A percentile compares a stretch with the other conserved stretches of the same genome.
Evolutionary conservation across 768 basidiomycete species (phyloP).

Genomic region (Amanita phalloides): DNA sequence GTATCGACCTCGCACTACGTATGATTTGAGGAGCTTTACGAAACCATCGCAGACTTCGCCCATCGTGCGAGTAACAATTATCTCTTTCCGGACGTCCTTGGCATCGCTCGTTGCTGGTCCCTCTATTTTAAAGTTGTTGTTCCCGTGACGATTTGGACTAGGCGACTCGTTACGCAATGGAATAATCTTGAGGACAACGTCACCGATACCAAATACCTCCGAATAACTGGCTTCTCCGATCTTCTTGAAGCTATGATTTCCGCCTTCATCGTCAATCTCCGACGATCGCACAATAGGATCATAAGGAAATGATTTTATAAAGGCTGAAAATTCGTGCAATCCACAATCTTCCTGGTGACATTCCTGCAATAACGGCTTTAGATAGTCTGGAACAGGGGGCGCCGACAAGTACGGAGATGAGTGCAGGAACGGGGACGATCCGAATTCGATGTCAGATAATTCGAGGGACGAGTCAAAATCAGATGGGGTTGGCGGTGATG

Average conservation of each 20-base stretch:
- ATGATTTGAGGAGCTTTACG: slow-evolving; percentile 70
- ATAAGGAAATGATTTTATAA: slow-evolving; percentile 71
- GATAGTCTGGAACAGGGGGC: slow-evolving; percentile 37
- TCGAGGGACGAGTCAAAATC: slow-evolving; percentile 47
- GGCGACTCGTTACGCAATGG: slow-evolving; percentile 52
- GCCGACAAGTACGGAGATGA: slow-evolving; percentile 12
- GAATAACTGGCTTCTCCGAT: slow-evolving; percentile 96
- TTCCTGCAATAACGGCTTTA: slow-evolving; percentile 56
- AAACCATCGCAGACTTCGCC: slow-evolving; percentile 72
- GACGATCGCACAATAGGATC: slow-evolving; percentile 48
- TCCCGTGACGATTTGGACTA: slow-evolving; percentile 2
- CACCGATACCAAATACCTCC: slow-evolving; percentile 87
- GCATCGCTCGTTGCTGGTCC: slow-evolving; percentile 63
- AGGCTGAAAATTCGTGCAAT: slow-evolving; percentile 71
- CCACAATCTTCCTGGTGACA: slow-evolving; percentile 53
- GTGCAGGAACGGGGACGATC: slow-evolving; percentile 15
- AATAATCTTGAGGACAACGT: slow-evolving; percentile 86
- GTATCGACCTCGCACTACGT: slow-evolving; percentile 80
- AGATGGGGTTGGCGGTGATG: slow-evolving; percentile 38
- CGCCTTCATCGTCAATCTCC: slow-evolving; percentile 3
- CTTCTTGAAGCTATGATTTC: slow-evolving; percentile 49
- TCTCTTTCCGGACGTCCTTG: slow-evolving; percentile 71
- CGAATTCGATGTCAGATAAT: slow-evolving; percentile 31
- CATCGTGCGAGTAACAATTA: slow-evolving; percentile 66
- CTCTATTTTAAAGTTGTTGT: slow-evolving; percentile 28